Evolutionary conservation across 306 rosid species (phyloP), one percentile per base, ranked within the genome.

Genomic region (Neltuma alba): DNA sequence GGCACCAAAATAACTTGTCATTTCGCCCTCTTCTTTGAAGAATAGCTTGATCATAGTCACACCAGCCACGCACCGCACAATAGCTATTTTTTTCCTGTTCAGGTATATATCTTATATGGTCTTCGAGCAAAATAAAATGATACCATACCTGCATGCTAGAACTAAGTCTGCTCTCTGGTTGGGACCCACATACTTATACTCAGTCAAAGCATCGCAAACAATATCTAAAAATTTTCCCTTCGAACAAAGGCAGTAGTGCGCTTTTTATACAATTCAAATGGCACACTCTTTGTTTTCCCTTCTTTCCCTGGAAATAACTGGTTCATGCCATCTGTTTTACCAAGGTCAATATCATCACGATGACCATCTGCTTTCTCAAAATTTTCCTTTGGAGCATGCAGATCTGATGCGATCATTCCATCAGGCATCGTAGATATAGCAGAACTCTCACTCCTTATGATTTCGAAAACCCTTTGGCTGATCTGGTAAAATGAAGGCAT

Each of bases 111-210:
- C 8, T 55, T 52, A 38, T 45, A 34, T 78, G 40, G 60, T 47
- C 30, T 42, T 44, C n/a, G 62, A 13, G 14, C 37, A 76, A 74
- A 20, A 75, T 76, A 45, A 70, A 67, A 82, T 34, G 61, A 23
- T 13, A 52, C 12, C 28, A 15, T 85, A 92, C 99, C 99, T 92
- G 98, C 97, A 92, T 55, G 99, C 97, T 79, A 95, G 81, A 60
- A 83, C 65, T 78, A 95, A 80, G 87, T 95, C 99, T 8, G 85
- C 89, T 85, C 98, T 91, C 86, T 95, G 97, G 84, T 92, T 90
- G 75, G 97, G 97, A 80, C 99, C 94, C 72, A 95, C 87, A 76
- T 92, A 95, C 85, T 95, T 95, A 76, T 95, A 95, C 86, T 91
- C 91, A 28, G 99, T 86, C 86, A 92, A 61, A 79, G 94, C 89